Base-by-base conservation (phyloP, 306 rosid species). In the Corylus americana region DNA sequence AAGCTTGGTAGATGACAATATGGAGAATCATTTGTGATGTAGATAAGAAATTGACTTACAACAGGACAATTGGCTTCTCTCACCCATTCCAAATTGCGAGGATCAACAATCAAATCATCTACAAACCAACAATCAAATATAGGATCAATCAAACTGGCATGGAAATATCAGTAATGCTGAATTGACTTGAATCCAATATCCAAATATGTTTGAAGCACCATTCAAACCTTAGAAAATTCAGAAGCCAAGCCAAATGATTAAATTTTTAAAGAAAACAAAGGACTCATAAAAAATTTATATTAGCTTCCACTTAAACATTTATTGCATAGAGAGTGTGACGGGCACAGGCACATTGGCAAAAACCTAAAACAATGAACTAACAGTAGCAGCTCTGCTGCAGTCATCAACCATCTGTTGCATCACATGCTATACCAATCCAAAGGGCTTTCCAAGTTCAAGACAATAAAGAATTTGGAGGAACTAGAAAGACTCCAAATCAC, bases 51-150 rank as follows among this genome's bases (percentile, higher is more conserved):
- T 74, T 75, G 66, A 89, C 98, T 90, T 91, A 95, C 99, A 61
- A 93, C 87, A 58, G 98, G 99, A 86, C 98, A 93, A 74, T 85
- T 89, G 81, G 97, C 94, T 84, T 93, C 98, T 83, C 98, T 89
- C 84, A 93, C 83, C 98, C 98, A 95, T 86, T 91, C 97, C 54
- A 95, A 77, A 83, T 91, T 93, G 75, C 92, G 93, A 58, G 97
- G 99, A 88, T 95, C 98, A 77, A 95, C 99, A 85, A 95, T 88
- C 85, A 95, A 90, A 86, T 95, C 97, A 88, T 93, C 99, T 95
- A 79, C 17, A 82, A 22, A 55, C 74, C 80, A 80, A 88, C 47
- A 18, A 71, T 57, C 35, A 71, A 77, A 55, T 62, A 49, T 50
- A 49, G 35, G 78, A 76, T 78, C 22, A 75, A 72, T 81, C 39